Conservation (phyloP, 306 rosid genomes). For the Dryas alaskensis region DNA sequence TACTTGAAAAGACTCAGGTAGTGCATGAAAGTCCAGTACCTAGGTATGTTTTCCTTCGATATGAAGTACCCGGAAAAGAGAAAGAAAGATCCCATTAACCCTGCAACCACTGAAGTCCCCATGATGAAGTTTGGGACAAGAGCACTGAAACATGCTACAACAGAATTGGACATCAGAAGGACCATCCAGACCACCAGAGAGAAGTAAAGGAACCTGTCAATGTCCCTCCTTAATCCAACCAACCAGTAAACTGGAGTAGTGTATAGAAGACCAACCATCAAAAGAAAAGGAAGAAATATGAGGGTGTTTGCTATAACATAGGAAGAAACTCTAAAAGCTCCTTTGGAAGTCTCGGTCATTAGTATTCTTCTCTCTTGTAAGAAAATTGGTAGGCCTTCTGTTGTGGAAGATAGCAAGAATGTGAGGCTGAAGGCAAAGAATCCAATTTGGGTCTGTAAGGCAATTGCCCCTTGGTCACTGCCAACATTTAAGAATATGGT, state of each 20-base stretch:
- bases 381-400: conserved; percentile 62
- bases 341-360: conserved; percentile 49
- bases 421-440: conserved; percentile 64
- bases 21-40: conserved; percentile 92
- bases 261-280: conserved; percentile 41
- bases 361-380: conserved; percentile 47
- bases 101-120: conserved; percentile 81
- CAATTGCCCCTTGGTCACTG: conserved; percentile 21
- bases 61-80: conserved; percentile 94
- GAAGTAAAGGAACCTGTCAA: conserved; percentile 47
- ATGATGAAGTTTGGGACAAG: conserved; percentile 91
- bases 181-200: conserved; percentile 53
- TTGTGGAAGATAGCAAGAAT: conserved; percentile 53
- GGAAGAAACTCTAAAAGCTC: conserved; percentile 52
- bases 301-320: conserved; percentile 49
- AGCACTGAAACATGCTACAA: conserved; percentile 91
- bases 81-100: conserved; percentile 95
- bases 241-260: conserved; percentile 50
- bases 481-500: conserved; percentile 48
- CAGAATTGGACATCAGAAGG: conserved; percentile 70
- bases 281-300: conserved; percentile 50
- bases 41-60: conserved; percentile 72
- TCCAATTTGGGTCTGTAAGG: conserved; percentile 46
- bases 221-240: conserved; percentile 38
- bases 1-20: conserved; percentile 86